Evolutionary conservation across 2,329 filamentous ascomycete species (phyloP).

Genomic region (Diaporthe destruens): DNA sequence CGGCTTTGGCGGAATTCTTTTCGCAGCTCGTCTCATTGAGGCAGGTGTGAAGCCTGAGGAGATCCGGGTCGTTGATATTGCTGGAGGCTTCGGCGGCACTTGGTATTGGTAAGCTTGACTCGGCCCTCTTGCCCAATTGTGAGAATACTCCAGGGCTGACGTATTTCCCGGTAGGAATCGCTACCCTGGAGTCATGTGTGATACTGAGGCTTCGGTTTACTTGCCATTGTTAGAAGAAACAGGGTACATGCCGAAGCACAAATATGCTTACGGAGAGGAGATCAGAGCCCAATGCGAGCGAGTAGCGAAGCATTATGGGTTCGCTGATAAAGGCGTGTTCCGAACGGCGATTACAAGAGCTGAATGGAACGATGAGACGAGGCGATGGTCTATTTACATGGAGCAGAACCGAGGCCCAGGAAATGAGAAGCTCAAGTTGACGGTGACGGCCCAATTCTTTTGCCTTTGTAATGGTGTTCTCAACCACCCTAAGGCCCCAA

Average conservation of each 20-base stretch:
- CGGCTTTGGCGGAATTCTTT: slow-evolving; percentile 52
- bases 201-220: slow-evolving; percentile 72
- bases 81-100: slow-evolving; percentile 61
- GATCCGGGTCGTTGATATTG: slow-evolving; percentile 57
- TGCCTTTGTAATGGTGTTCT: slow-evolving; percentile 56
- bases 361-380: slow-evolving; percentile 55
- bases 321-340: slow-evolving; percentile 61
- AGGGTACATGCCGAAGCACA: slow-evolving; percentile 67
- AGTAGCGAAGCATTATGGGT: slow-evolving; percentile 58
- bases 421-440: slow-evolving; percentile 46
- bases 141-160: neutral
- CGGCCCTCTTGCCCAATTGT: neutral
- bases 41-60: slow-evolving; percentile 52
- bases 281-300: slow-evolving; percentile 60
- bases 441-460: slow-evolving; percentile 56
- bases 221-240: slow-evolving; percentile 71
- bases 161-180: slow-evolving; percentile 49
- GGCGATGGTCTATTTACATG: slow-evolving; percentile 45
- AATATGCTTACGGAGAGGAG: slow-evolving; percentile 52
- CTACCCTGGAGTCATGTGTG: slow-evolving; percentile 65
- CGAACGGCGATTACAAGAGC: slow-evolving; percentile 55
- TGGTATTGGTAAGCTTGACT: slow-evolving; percentile 58
- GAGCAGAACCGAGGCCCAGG: slow-evolving; percentile 37
- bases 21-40: slow-evolving; percentile 52
- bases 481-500: slow-evolving; percentile 57